Conservation (phyloP, 345 rosid genomes). For the Aquilaria malaccensis region DNA sequence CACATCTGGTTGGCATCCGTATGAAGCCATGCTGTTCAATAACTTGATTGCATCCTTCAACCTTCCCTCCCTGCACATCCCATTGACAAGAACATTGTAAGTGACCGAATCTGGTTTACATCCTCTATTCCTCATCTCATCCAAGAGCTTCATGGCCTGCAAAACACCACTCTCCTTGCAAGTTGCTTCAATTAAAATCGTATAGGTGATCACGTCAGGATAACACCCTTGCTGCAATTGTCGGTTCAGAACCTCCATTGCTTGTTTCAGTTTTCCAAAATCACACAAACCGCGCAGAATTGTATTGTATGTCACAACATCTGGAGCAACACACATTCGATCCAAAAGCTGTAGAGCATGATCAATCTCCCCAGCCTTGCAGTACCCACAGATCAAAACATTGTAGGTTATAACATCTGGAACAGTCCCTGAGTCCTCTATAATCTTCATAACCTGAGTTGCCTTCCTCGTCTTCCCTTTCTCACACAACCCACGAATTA, state of each 20-base stretch:
- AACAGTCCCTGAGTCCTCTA: conserved; percentile 70
- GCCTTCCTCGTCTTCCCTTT: conserved; percentile 65
- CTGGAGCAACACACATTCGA: conserved; percentile 68
- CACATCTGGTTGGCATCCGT: conserved; percentile 73
- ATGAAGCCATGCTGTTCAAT: conserved; percentile 56
- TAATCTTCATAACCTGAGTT: conserved; percentile 59
- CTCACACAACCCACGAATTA: conserved; percentile 75
- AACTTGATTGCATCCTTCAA: conserved; percentile 81
- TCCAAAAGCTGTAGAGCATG: conserved; percentile 59
- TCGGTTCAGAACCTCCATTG: conserved; percentile 68
- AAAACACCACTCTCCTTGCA: conserved; percentile 74
- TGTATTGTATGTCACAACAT: conserved; percentile 84
- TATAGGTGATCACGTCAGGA: conserved; percentile 74
- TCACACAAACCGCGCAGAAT: conserved; percentile 69
- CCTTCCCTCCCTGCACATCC: conserved; percentile 80
- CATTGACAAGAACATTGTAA: conserved; percentile 79
- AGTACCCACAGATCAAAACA: conserved; percentile 72
- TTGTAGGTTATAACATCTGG: conserved; percentile 80
- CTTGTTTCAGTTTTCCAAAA: conserved; percentile 62
- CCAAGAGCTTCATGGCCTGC: conserved; percentile 85
- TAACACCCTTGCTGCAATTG: conserved; percentile 57
- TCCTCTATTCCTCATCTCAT: conserved; percentile 75
- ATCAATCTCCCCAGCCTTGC: conserved; percentile 72
- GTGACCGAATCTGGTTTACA: conserved; percentile 84
- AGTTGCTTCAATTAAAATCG: conserved; percentile 80